A percentile compares a stretch with the other conserved stretches of the same genome.
phyloP scores from a whole-genome alignment of 805 yeast genomes.

The Metschnikowia henanensis region DNA sequence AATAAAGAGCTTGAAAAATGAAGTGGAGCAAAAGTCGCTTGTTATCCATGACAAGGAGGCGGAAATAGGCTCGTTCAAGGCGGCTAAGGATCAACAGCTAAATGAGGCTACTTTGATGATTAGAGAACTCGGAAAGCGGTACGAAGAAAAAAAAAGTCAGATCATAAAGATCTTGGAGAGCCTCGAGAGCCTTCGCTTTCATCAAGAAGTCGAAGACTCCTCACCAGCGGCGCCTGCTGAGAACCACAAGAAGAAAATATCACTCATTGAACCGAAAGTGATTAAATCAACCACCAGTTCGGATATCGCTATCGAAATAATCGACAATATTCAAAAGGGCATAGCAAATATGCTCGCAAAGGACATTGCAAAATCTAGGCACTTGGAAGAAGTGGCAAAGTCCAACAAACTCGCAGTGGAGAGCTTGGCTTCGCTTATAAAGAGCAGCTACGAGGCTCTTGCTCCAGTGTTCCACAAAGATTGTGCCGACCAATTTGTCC shows the following conservation, averaged over 20 bases:
- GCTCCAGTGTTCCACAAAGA: conserved; percentile 13
- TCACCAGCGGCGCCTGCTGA: not conserved
- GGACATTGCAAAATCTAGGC: not conserved
- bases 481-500: conserved; percentile 14
- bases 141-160: conserved; percentile 8
- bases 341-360: not conserved
- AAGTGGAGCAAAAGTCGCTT: not conserved
- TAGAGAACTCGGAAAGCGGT: conserved; percentile 4
- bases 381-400: not conserved
- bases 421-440: conserved; percentile 8
- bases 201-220: not conserved
- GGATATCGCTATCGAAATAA: not conserved
- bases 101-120: conserved; percentile 6
- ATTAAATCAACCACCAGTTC: not conserved
- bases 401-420: conserved; percentile 15
- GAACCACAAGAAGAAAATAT: not conserved
- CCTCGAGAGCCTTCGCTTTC: conserved; percentile 1
- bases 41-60: not conserved
- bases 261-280: not conserved
- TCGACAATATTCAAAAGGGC: not conserved
- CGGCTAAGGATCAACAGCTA: conserved; percentile 4
- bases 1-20: not conserved
- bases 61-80: not conserved
- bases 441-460: conserved; percentile 13
- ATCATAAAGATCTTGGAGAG: not conserved